Percentiles rank a stretch among this genome's conserved stretches.
These are phyloP conservation scores for Aspergillus steynii DNA, from an alignment of 495 filamentous ascomycete species.

Conservation along the genomic window DNA sequence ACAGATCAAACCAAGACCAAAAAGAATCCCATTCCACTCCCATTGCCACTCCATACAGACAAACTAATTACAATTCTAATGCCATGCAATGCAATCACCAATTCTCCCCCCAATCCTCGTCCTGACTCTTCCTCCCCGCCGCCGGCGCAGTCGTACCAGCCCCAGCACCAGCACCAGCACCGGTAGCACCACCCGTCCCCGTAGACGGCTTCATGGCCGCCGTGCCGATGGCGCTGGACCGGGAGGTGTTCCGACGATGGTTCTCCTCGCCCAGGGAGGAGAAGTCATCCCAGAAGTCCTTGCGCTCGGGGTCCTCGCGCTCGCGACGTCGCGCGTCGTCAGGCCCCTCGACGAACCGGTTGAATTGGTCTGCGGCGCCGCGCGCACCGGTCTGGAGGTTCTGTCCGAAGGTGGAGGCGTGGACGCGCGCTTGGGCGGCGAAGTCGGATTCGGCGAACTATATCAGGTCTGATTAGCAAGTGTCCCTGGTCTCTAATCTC, in stretches of 20 bases:
- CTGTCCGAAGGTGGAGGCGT: constrained; percentile 66
- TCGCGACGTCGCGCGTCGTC: constrained; percentile 28
- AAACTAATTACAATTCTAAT: constrained; percentile 1
- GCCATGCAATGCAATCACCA: constrained; percentile 46
- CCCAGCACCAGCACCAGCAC: constrained; percentile 36
- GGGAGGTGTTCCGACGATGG: constrained; percentile 31
- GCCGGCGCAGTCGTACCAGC: constrained; percentile 35
- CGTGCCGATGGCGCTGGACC: constrained; percentile 64
- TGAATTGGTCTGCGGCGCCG: constrained; percentile 74
- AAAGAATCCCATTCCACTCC: too few species aligned
- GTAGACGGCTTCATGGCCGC: constrained; percentile 65
- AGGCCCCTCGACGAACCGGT: constrained; percentile 75
- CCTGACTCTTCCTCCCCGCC: constrained; percentile 39
- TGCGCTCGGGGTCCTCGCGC: constrained; percentile 60
- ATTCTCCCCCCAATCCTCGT: constrained; percentile 67
- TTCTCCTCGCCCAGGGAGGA: constrained; percentile 58
- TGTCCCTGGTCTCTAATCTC: not conserved
- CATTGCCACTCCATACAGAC: not conserved
- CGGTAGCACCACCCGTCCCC: not conserved
- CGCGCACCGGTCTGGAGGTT: constrained; percentile 64
- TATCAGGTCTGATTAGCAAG: not conserved
- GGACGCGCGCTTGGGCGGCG: constrained; percentile 72
- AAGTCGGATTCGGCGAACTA: constrained; percentile 87
- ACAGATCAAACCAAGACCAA: too few species aligned
- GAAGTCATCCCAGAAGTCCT: constrained; percentile 89